These are phyloP conservation scores for Mycena vitilis DNA, from an alignment of 768 basidiomycete species.

Conservation along the genomic window DNA sequence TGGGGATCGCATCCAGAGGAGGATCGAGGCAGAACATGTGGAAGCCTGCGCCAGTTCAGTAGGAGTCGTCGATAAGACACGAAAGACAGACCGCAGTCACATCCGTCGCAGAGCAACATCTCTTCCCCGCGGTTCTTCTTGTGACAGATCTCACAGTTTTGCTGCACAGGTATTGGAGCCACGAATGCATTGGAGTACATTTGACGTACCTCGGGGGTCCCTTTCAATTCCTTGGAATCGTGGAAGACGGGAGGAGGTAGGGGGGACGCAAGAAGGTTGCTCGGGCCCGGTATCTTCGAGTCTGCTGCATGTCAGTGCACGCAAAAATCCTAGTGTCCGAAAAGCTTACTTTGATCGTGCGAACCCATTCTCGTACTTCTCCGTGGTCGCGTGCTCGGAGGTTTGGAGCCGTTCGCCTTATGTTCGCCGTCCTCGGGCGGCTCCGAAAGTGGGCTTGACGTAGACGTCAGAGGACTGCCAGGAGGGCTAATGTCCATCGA, in stretches of 20 bases:
- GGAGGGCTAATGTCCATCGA: conserved; percentile 68
- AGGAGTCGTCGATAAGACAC: conserved; percentile 31
- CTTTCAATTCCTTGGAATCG: conserved; percentile 59
- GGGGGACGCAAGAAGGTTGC: conserved; percentile 40
- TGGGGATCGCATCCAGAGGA: conserved; percentile 85
- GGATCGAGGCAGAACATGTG: conserved; percentile 98
- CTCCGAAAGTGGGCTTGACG: conserved; percentile 84
- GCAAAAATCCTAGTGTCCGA: conserved; percentile 12
- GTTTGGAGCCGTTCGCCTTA: conserved; percentile 58
- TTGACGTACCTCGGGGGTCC: conserved; percentile 63
- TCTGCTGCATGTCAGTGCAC: conserved; percentile 41
- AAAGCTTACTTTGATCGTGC: conserved; percentile 60
- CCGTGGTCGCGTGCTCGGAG: conserved; percentile 56
- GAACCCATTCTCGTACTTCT: conserved; percentile 64
- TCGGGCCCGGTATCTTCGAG: conserved; percentile 50
- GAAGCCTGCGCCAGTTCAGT: conserved; percentile 68
- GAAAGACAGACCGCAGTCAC: conserved; percentile 74
- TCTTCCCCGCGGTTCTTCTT: conserved; percentile 89
- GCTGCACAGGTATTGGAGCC: conserved; percentile 54
- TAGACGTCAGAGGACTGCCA: conserved; percentile 80
- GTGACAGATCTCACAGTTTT: conserved; percentile 94
- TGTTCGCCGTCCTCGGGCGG: conserved; percentile 81
- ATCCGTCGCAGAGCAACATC: conserved; percentile 93
- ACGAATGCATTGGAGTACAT: conserved; percentile 32
- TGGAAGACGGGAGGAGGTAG: conserved; percentile 61